Conservation (phyloP, 371 early-diverging fungal genomes). For the Rhizopus stolonifer region DNA sequence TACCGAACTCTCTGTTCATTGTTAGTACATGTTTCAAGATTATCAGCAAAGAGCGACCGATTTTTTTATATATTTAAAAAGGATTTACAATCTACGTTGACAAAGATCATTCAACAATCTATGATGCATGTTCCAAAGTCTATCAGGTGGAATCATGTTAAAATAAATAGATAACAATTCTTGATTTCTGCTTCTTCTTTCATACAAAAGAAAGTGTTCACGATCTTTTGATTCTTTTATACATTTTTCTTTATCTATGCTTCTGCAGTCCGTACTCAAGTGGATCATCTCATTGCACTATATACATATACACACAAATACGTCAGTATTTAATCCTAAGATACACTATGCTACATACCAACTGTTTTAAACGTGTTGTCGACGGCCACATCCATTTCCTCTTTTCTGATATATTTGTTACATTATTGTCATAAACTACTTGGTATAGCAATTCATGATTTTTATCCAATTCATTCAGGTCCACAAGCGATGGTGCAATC, state of each 20-base stretch:
- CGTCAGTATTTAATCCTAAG: no score
- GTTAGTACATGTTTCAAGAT: no score
- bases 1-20: no score
- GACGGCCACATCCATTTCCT: slow-evolving; percentile 33
- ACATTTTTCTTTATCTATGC: neutral
- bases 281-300: slow-evolving; percentile 23
- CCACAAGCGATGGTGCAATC: slow-evolving; percentile 32
- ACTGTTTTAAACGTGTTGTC: slow-evolving; percentile 13
- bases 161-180: slow-evolving; percentile 38
- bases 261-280: slow-evolving; percentile 11
- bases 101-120: slow-evolving; percentile 35
- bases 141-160: slow-evolving; percentile 25
- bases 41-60: no score
- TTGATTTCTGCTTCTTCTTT: slow-evolving; percentile 18
- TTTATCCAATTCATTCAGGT: slow-evolving; percentile 36
- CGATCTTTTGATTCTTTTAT: slow-evolving; percentile 15
- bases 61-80: neutral
- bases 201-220: slow-evolving; percentile 26
- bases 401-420: neutral
- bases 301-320: neutral
- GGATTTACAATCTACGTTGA: slow-evolving; percentile 25
- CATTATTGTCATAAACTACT: slow-evolving; percentile 26
- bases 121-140: slow-evolving; percentile 38
- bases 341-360: no score
- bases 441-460: slow-evolving; percentile 35